Percentiles rank a stretch among this genome's conserved stretches.
These are phyloP conservation scores for Chaetomium globosum DNA, from an alignment of 2,329 filamentous ascomycete species.

Conservation along the genomic window DNA sequence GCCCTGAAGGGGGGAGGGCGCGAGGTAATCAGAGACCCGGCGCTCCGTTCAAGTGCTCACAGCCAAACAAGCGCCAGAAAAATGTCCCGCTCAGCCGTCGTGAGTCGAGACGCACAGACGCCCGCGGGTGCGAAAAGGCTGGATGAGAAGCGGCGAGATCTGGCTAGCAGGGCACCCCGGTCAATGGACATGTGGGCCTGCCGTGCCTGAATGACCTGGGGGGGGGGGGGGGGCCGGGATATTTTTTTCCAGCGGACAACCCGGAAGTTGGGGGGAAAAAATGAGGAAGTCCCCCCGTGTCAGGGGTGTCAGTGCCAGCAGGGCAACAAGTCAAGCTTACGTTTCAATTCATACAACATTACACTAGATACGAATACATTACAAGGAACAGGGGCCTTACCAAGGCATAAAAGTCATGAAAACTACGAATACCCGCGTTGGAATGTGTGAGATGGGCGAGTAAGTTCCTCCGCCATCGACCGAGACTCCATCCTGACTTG, in stretches of 20 bases:
- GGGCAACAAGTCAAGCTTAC: background rate
- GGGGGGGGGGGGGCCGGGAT: constrained; percentile 8
- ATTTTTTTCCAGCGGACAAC: constrained; percentile 22
- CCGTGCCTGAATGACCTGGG: constrained; percentile 24
- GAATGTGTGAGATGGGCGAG: constrained; percentile 22
- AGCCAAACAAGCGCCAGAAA: constrained; percentile 31
- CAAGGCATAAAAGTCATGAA: constrained; percentile 11
- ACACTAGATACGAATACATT: background rate
- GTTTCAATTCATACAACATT: background rate
- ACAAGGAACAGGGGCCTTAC: constrained; percentile 2
- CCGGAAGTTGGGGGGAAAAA: constrained; percentile 18
- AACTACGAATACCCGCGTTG: constrained; percentile 14
- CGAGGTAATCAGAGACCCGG: constrained; percentile 22
- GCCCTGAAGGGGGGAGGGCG: constrained; percentile 11
- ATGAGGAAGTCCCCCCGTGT: constrained; percentile 16
- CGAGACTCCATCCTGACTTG: constrained; percentile 14
- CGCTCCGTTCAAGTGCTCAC: constrained; percentile 22
- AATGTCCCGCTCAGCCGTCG: constrained; percentile 23
- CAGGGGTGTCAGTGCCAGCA: background rate
- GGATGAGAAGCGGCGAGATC: constrained; percentile 30
- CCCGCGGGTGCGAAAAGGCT: constrained; percentile 26
- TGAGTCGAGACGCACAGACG: constrained; percentile 33
- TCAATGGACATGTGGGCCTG: constrained; percentile 20
- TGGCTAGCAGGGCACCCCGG: constrained; percentile 23
- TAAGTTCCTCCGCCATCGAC: constrained; percentile 26